Conservation (phyloP, 345 rosid species). For the thale cress (Arabidopsis thaliana) region DNA sequence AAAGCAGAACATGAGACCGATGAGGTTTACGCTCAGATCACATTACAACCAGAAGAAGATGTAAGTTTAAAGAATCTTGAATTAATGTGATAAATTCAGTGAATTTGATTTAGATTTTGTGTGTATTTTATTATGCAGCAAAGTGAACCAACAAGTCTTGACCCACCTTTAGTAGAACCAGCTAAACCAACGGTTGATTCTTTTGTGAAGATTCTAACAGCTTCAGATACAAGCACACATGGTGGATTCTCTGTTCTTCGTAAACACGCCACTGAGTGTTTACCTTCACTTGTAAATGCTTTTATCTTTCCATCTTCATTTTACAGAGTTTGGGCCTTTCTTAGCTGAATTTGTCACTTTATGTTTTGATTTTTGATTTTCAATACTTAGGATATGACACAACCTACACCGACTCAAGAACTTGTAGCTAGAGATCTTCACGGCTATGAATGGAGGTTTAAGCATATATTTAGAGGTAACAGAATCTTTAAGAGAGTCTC, state of each 20-base stretch:
- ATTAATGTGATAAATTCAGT: neutral
- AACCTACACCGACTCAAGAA: constrained; percentile 69
- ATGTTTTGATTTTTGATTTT: neutral
- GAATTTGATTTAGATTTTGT: constrained; percentile 6
- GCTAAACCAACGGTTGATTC: constrained; percentile 61
- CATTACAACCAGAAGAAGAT: constrained; percentile 72
- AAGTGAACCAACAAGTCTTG: constrained; percentile 62
- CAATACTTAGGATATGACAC: constrained; percentile 57
- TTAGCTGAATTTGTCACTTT: neutral
- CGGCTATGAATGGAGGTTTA: constrained; percentile 80
- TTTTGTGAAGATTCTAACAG: constrained; percentile 84
- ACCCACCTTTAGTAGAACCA: constrained; percentile 53
- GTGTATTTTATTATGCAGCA: constrained; percentile 48
- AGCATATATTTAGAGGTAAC: constrained; percentile 79
- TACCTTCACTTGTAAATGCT: constrained; percentile 69
- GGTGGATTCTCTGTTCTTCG: constrained; percentile 95
- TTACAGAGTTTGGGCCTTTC: neutral
- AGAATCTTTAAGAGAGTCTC: constrained; percentile 2
- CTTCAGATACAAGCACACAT: constrained; percentile 95
- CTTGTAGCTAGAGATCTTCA: constrained; percentile 74
- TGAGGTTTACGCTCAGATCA: constrained; percentile 90
- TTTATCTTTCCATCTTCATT: constrained; percentile 1
- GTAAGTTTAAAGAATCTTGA: constrained; percentile 45
- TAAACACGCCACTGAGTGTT: constrained; percentile 84
- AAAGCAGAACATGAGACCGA: constrained; percentile 91